phyloP scores from a whole-genome alignment of 2,329 filamentous ascomycete species.

The Diaporthe velutina region DNA sequence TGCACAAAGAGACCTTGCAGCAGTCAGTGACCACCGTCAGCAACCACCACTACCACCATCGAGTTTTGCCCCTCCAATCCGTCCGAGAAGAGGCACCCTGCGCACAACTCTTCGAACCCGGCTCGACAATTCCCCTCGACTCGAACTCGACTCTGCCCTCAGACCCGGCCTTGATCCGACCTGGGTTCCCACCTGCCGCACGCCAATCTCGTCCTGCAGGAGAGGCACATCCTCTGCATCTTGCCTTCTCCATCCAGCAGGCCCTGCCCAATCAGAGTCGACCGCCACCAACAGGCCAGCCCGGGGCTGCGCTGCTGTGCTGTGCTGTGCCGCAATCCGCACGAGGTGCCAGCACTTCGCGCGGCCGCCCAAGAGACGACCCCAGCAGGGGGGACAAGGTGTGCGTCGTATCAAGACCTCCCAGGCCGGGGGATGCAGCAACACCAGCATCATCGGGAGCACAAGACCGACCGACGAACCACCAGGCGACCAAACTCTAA shows the following conservation, averaged over 20 bases:
- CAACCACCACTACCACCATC: not conserved
- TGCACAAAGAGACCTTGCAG: conserved; percentile 22
- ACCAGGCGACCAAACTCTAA: conserved; percentile 31
- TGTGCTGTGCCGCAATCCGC: conserved; percentile 31
- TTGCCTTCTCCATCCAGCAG: conserved; percentile 8
- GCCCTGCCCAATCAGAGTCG: conserved; percentile 17
- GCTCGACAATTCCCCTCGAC: not conserved
- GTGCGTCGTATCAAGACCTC: conserved; percentile 30
- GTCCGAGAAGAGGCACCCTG: not conserved
- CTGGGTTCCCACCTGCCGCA: not conserved
- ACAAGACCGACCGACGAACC: conserved; percentile 26
- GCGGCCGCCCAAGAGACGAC: conserved; percentile 26
- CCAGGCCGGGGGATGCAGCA: conserved; percentile 25
- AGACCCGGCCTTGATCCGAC: conserved; percentile 24
- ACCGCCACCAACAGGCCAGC: conserved; percentile 22
- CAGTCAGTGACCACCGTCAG: not conserved
- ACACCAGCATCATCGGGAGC: conserved; percentile 32
- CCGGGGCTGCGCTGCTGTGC: not conserved
- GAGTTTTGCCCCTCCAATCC: conserved; percentile 8
- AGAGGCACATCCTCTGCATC: conserved; percentile 25
- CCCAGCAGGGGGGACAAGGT: conserved; percentile 19
- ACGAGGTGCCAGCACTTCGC: conserved; percentile 31
- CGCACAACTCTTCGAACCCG: not conserved
- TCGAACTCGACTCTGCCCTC: not conserved
- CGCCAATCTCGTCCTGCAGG: conserved; percentile 29